Evolutionary conservation across 2,329 filamentous ascomycete genomes (phyloP), one percentile per base, ranked within the genome.

Genomic region (Pyrenophora teres): DNA sequence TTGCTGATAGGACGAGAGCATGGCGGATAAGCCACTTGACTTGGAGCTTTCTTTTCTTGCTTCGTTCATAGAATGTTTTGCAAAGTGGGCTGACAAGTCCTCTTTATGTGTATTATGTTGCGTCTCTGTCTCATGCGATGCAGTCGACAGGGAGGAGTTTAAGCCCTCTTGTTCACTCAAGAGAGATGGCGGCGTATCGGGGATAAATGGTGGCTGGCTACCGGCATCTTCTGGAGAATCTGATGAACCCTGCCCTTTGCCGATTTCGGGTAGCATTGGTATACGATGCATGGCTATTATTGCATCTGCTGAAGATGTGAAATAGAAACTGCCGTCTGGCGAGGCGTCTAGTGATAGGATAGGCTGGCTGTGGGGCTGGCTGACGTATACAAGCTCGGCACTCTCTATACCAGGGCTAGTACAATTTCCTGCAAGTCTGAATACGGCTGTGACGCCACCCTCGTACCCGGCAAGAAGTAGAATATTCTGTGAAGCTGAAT

Each of bases 241-340:
- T 27, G 36, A 16, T 21, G 15, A 7, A 5, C 39, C 39, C 2
- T 32, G 25, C n/a, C 15, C 38, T 12, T 38, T 18, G 23, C 9
- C 23, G 2, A 12, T 9, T 8, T 35, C 13, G 13, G 21, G 30
- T n/a, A 62, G 18, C 1, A 68, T 57, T 7, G 82, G 81, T 21
- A 95, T 78, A 0, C 86, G 84, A 68, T 96, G 91, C 65, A 89
- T 90, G 19, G 85, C 87, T 44, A 97, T 78, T 16, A 89, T 73
- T 1, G 90, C 85, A 74, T 97, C 93, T 4, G 92, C 92, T 7
- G 88, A 85, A 0, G 90, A 94, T 0, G 92, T 92, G 58, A 92
- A 78, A 67, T 92, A 95, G 57, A 86, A 10, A 78, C 78, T 75
- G 74, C 53, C 54, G 31, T 67, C 62, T 2, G 71, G 68, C 3